A percentile compares a stretch with the other conserved stretches of the same genome.
These are phyloP conservation scores for Pleurostoma richardsiae DNA, from an alignment of 2,329 filamentous ascomycete species.

Conservation along the genomic window DNA sequence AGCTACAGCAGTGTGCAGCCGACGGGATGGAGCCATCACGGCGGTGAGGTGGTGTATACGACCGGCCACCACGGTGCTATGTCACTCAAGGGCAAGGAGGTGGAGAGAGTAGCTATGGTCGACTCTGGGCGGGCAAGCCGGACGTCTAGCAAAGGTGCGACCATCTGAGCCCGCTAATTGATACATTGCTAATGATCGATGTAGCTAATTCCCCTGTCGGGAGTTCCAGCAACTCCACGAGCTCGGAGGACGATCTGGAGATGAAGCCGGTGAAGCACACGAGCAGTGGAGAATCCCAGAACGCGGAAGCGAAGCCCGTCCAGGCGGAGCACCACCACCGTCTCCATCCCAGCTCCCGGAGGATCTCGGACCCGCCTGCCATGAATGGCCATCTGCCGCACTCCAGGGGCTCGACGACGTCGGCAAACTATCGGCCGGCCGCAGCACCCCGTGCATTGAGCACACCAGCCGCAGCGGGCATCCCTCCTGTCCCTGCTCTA, in stretches of 20 bases:
- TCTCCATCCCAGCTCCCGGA: conserved; percentile 16
- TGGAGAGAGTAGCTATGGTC: conserved; percentile 22
- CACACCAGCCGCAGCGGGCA: conserved; percentile 6
- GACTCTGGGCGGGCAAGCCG: conserved; percentile 28
- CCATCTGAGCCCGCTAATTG: conserved; percentile 7
- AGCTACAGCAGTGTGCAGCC: conserved; percentile 33
- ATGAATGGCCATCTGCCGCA: conserved; percentile 5
- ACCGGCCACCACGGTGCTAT: conserved; percentile 7
- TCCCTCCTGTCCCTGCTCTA: conserved; percentile 15
- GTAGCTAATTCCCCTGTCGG: conserved; percentile 20
- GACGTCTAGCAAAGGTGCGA: conserved; percentile 30
- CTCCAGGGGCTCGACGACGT: conserved; percentile 4
- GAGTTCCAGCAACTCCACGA: conserved; percentile 30
- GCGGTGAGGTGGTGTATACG: conserved; percentile 23
- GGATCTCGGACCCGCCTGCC: conserved; percentile 12
- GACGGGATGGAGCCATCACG: conserved; percentile 21
- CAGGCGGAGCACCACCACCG: conserved; percentile 11
- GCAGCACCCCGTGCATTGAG: conserved; percentile 3
- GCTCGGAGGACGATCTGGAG: conserved; percentile 33
- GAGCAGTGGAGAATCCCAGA: conserved; percentile 3
- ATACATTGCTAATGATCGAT: neutral
- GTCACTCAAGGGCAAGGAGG: conserved; percentile 38
- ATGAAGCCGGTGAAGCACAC: conserved; percentile 22
- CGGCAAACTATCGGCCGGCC: neutral
- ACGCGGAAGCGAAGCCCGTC: neutral